phyloP scores from a whole-genome alignment of 2,329 filamentous ascomycete genomes.

The Rhinocladiella mackenziei region DNA sequence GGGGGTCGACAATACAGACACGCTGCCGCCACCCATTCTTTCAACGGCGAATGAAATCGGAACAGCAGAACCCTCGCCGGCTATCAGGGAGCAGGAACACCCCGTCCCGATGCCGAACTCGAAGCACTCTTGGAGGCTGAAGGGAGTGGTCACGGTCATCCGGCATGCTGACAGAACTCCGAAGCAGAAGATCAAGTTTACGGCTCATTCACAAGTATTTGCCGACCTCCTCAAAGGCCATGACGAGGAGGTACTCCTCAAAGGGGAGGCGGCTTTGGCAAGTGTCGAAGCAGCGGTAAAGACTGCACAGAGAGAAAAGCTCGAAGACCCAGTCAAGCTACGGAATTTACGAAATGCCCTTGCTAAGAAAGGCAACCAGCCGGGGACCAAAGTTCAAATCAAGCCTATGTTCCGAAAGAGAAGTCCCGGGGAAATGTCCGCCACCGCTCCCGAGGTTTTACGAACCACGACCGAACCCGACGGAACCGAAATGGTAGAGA shows the following conservation, averaged over 20 bases:
- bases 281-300: slow-evolving; percentile 89
- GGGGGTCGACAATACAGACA: slow-evolving; percentile 24
- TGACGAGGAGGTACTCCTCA: slow-evolving; percentile 90
- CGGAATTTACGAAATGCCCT: slow-evolving; percentile 78
- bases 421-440: slow-evolving; percentile 56
- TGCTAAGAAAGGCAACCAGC: slow-evolving; percentile 87
- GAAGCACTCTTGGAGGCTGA: slow-evolving; percentile 96
- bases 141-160: slow-evolving; percentile 94
- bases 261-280: slow-evolving; percentile 81
- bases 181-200: slow-evolving; percentile 99
- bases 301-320: slow-evolving; percentile 68
- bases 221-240: slow-evolving; percentile 92
- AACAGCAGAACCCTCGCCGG: slow-evolving; percentile 9
- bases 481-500: slow-evolving; percentile 1
- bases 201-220: slow-evolving; percentile 94
- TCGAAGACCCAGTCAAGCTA: slow-evolving; percentile 86
- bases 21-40: slow-evolving; percentile 45
- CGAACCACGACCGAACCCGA: slow-evolving; percentile 11
- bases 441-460: neutral
- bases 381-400: slow-evolving; percentile 96
- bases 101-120: slow-evolving; percentile 59
- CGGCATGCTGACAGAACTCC: slow-evolving; percentile 94
- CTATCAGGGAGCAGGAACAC: slow-evolving; percentile 26
- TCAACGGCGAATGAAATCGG: slow-evolving; percentile 13
- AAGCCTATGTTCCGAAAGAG: slow-evolving; percentile 98